Conservation (phyloP, 805 yeast species). For the Candida boleticola region DNA sequence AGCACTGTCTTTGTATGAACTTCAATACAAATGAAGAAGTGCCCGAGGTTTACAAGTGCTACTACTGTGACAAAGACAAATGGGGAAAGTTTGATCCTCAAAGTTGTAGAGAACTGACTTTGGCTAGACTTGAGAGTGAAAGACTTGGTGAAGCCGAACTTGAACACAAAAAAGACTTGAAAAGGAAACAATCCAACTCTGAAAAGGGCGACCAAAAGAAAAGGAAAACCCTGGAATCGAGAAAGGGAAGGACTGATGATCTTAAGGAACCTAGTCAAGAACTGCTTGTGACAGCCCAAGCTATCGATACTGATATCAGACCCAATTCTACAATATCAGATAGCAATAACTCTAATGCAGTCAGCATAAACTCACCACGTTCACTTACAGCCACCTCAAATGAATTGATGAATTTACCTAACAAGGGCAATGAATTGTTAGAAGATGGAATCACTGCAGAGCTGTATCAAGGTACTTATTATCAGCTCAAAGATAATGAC, state of each 20-base stretch:
- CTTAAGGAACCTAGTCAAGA: too few species aligned
- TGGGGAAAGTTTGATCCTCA: slow-evolving; percentile 45
- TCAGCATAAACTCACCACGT: not conserved
- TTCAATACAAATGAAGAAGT: slow-evolving; percentile 68
- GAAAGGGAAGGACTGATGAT: slow-evolving; percentile 5
- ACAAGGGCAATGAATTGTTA: slow-evolving; percentile 43
- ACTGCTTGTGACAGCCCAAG: slow-evolving; percentile 4
- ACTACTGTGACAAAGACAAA: slow-evolving; percentile 57
- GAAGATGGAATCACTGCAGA: slow-evolving; percentile 42
- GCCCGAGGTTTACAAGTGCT: slow-evolving; percentile 74
- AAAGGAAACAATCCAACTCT: slow-evolving; percentile 23
- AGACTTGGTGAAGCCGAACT: slow-evolving; percentile 20
- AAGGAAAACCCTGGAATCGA: slow-evolving; percentile 24
- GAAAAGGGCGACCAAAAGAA: slow-evolving; percentile 28
- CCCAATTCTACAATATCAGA: slow-evolving; percentile 4
- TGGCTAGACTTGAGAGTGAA: slow-evolving; percentile 22
- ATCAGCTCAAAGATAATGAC: slow-evolving; percentile 44
- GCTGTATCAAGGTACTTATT: slow-evolving; percentile 53
- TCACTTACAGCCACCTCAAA: not conserved
- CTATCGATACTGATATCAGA: slow-evolving; percentile 15
- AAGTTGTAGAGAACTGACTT: slow-evolving; percentile 27
- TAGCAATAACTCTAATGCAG: not conserved
- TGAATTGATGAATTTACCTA: slow-evolving; percentile 20
- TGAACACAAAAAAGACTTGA: slow-evolving; percentile 6
- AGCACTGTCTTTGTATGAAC: slow-evolving; percentile 89